These are phyloP conservation scores for Acmispon strigosus DNA, from an alignment of 306 rosid species.

Conservation along the genomic window DNA sequence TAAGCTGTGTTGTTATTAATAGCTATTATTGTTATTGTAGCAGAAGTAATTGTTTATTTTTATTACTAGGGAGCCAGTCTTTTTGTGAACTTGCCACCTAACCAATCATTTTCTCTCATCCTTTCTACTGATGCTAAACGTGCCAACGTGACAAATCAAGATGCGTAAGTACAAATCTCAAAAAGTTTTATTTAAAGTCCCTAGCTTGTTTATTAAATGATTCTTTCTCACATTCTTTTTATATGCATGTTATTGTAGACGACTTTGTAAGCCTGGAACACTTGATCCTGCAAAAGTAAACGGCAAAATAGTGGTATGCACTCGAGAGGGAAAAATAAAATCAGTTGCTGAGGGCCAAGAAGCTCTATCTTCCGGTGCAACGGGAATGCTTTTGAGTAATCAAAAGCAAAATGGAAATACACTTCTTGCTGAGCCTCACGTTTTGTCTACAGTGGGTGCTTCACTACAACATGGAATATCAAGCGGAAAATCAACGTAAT, in stretches of 20 bases:
- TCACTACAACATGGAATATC: too few relatives aligned
- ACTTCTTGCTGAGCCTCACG: conserved; percentile 42
- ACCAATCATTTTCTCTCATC: conserved; percentile 38
- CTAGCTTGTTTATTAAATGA: not conserved
- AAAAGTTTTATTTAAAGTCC: not conserved
- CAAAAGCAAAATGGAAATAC: conserved; percentile 23
- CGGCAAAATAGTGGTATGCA: conserved; percentile 48
- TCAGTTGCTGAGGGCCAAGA: conserved; percentile 31
- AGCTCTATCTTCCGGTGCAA: conserved; percentile 46
- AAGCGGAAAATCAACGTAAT: too few relatives aligned
- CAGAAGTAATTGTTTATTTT: not conserved
- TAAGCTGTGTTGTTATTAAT: too few relatives aligned
- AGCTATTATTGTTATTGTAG: too few relatives aligned
- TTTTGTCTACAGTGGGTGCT: conserved; percentile 31
- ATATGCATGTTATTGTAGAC: not conserved
- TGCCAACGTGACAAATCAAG: not conserved
- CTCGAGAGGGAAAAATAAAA: conserved; percentile 37
- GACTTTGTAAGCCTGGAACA: conserved; percentile 29
- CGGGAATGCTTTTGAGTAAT: conserved; percentile 47
- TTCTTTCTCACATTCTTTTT: not conserved
- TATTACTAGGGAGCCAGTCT: conserved; percentile 32
- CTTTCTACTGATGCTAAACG: conserved; percentile 33
- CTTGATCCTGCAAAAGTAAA: conserved; percentile 49
- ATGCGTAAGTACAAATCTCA: conserved; percentile 41
- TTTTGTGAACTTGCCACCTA: conserved; percentile 24